Evolutionary conservation across 2,329 filamentous ascomycete genomes (phyloP), one percentile per base, ranked within the genome.

Genomic region (Alternaria burnsii): DNA sequence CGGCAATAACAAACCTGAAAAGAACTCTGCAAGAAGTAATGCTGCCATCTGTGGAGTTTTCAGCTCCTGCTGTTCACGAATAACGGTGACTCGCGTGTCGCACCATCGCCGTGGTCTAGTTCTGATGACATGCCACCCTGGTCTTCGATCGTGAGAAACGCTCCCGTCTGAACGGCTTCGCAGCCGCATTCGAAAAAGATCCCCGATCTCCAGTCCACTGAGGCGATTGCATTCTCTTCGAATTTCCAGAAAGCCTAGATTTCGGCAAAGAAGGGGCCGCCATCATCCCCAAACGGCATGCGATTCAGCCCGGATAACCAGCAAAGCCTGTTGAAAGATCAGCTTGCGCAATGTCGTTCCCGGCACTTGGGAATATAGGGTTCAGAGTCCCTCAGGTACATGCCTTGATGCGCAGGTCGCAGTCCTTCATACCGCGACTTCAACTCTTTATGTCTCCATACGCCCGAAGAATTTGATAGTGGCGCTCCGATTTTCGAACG

Each of bases 61-160:
- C 30, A 34, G 46, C 46, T 48, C 46, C 36, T 18, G 34, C 16
- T 28, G 30, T 28, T 30, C 38, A 41, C 38, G 18, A 41, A 41
- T 22, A 40, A 41, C 36, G 56, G 34, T 22, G 36, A 42, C 52
- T 42, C 36, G 46, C 30, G 53, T 20, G 58, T 60, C 58, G 58
- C 58, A 60, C 58, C 52, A 60, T 51, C 40, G 44, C 30, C 14
- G 40, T 38, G 24, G 44, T 30, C 38, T 24, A 18, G 22, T 28
- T 18, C 52, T 28, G 5, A 48, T 11, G 7, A 38, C 54, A 52
- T 41, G 38, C 57, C 18, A 59, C 20, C 57, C 57, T 34, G n/a
- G 54, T 28, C 20, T 28, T 36, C 8, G 54, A 42, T 51, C 48
- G 28, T 36, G 28, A 28, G 34, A 20, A 28, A 52, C 36, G 38